phyloP scores from a whole-genome alignment of 371 early-diverging fungal genomes.

The Gilbertella persicaria region DNA sequence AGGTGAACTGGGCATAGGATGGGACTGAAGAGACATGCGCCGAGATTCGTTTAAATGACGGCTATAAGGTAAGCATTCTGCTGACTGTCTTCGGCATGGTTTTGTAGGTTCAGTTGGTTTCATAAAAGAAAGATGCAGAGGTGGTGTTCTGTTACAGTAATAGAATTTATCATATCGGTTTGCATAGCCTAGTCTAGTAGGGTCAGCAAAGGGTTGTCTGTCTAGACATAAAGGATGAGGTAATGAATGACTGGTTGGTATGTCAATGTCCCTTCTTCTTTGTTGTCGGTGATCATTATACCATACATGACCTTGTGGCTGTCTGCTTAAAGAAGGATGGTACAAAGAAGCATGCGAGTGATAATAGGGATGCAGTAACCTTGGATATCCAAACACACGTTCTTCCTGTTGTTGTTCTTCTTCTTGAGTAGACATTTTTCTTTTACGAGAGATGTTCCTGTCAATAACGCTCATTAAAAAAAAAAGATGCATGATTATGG shows the following conservation, averaged over 20 bases:
- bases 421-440: conserved; percentile 20
- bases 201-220: too few relatives aligned
- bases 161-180: too few relatives aligned
- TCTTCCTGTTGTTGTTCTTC: not conserved
- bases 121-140: too few relatives aligned
- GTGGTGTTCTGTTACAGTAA: too few relatives aligned
- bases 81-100: conserved; percentile 8
- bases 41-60: conserved; percentile 1
- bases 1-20: not conserved
- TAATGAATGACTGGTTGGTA: conserved; percentile 12
- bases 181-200: too few relatives aligned
- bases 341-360: too few relatives aligned
- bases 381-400: too few relatives aligned
- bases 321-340: too few relatives aligned
- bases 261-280: not conserved
- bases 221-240: conserved; percentile 24
- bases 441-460: conserved; percentile 22
- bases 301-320: too few relatives aligned
- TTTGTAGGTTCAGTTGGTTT: too few relatives aligned
- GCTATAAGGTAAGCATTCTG: not conserved
- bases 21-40: conserved; percentile 13
- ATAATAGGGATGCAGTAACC: too few relatives aligned
- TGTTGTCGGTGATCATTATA: conserved; percentile 6
- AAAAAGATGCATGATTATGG: not conserved
- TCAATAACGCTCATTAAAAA: not conserved